Conservation (phyloP, 2,329 filamentous ascomycete genomes). For the Cryoendolithus antarcticus region DNA sequence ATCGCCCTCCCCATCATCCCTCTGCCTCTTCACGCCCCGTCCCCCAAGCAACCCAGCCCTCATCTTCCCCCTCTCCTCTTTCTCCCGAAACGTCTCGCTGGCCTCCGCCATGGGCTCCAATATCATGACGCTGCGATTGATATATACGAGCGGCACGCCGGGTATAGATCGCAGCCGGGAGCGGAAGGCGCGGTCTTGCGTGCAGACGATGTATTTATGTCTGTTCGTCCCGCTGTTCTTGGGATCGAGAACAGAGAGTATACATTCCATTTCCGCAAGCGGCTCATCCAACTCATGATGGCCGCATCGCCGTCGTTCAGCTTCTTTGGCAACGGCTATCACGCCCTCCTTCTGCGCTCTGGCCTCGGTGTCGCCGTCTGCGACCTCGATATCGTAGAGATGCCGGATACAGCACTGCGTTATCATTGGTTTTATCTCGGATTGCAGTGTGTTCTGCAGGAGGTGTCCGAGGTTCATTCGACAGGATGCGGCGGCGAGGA, state of each 20-base stretch:
- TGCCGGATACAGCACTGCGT: slow-evolving; percentile 72
- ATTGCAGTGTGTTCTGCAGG: slow-evolving; percentile 72
- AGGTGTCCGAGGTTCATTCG: slow-evolving; percentile 78
- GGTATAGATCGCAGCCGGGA: slow-evolving; percentile 52
- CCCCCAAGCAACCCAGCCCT: slow-evolving; percentile 48
- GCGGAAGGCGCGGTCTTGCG: slow-evolving; percentile 55
- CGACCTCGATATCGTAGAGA: slow-evolving; percentile 44
- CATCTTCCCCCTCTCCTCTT: slow-evolving; percentile 64
- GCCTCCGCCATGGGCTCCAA: slow-evolving; percentile 63
- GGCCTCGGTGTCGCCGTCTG: slow-evolving; percentile 11
- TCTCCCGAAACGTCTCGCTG: slow-evolving; percentile 50
- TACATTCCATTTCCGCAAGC: slow-evolving; percentile 56
- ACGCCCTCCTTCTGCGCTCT: slow-evolving; percentile 35
- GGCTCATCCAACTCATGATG: slow-evolving; percentile 66
- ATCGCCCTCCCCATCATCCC: slow-evolving; percentile 20
- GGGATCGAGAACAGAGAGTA: slow-evolving; percentile 64
- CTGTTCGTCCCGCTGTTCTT: slow-evolving; percentile 62
- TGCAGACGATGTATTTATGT: slow-evolving; percentile 66
- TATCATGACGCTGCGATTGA: slow-evolving; percentile 67
- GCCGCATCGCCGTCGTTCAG: slow-evolving; percentile 65
- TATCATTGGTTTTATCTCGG: slow-evolving; percentile 74
- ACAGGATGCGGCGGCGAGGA: slow-evolving; percentile 67
- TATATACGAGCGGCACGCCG: slow-evolving; percentile 66
- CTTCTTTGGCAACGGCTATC: slow-evolving; percentile 62
- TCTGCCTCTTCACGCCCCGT: slow-evolving; percentile 10